phyloP scores from a whole-genome alignment of 2,329 filamentous ascomycete species.

The Talaromyces sp. region DNA sequence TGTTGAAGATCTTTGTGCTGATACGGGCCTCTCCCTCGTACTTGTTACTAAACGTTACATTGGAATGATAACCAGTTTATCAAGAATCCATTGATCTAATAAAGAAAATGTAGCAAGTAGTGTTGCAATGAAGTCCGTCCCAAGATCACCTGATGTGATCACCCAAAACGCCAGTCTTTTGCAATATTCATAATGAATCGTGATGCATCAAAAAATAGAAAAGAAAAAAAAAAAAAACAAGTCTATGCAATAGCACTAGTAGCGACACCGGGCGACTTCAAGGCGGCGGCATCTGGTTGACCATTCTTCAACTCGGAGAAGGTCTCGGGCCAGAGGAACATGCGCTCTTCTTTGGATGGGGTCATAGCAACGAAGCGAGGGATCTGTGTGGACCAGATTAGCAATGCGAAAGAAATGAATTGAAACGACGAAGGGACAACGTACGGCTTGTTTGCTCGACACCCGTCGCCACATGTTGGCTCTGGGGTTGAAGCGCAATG shows the following conservation, averaged over 20 bases:
- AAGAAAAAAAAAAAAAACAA: neutral
- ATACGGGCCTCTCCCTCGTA: neutral
- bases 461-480: slow-evolving; percentile 65
- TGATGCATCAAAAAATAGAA: neutral
- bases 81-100: neutral
- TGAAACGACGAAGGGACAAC: slow-evolving; percentile 24
- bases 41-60: neutral
- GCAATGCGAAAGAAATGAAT: slow-evolving; percentile 21
- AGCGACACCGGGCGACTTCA: neutral
- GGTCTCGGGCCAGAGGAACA: slow-evolving; percentile 60
- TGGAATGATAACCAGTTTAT: neutral
- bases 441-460: slow-evolving; percentile 55
- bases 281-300: slow-evolving; percentile 2
- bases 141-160: neutral
- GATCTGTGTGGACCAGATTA: slow-evolving; percentile 28
- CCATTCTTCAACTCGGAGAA: slow-evolving; percentile 48
- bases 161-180: neutral
- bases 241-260: neutral
- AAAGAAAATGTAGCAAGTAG: neutral
- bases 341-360: slow-evolving; percentile 57
- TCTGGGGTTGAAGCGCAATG: slow-evolving; percentile 61
- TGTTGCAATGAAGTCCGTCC: neutral
- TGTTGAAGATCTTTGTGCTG: neutral
- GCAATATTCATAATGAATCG: neutral
- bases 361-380: slow-evolving; percentile 50